Evolutionary conservation across 441 rosid genomes (phyloP).

Genomic region (Brassica hybrid): DNA sequence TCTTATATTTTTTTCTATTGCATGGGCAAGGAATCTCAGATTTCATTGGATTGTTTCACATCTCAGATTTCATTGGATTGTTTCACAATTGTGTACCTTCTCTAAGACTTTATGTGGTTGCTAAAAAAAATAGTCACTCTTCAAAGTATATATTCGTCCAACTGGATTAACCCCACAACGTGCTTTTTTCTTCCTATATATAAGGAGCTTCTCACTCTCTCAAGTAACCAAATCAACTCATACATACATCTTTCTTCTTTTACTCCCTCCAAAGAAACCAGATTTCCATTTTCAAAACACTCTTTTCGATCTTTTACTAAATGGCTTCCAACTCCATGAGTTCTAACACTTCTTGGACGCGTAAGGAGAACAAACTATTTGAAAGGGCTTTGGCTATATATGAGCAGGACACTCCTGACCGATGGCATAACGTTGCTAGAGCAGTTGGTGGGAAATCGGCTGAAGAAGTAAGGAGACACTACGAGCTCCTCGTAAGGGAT

Average conservation of each 20-base stretch:
- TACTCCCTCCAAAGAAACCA: constrained; percentile 18
- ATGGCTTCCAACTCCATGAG: constrained; percentile 68
- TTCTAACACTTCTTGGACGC: constrained; percentile 58
- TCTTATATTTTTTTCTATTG: constrained; percentile 32
- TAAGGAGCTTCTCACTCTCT: constrained; percentile 53
- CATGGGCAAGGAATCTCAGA: constrained; percentile 42
- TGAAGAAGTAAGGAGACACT: constrained; percentile 67
- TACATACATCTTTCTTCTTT: constrained; percentile 37
- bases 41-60: no score
- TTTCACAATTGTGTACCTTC: constrained; percentile 43
- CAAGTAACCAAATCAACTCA: constrained; percentile 43
- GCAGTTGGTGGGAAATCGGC: constrained; percentile 67
- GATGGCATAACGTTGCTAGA: constrained; percentile 68
- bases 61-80: constrained; percentile 35
- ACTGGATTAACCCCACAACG: constrained; percentile 67
- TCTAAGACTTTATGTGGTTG: constrained; percentile 57
- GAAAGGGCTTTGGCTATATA: constrained; percentile 65
- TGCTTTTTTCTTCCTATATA: constrained; percentile 54
- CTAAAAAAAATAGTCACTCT: constrained; percentile 54
- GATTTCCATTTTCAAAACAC: background rate
- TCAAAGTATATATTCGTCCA: constrained; percentile 64
- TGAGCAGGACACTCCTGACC: constrained; percentile 70
- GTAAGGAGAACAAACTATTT: constrained; percentile 61
- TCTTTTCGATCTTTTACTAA: background rate
- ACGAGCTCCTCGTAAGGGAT: constrained; percentile 61